Conservation (phyloP, 75 land plant species). For the Picea glauca region DNA sequence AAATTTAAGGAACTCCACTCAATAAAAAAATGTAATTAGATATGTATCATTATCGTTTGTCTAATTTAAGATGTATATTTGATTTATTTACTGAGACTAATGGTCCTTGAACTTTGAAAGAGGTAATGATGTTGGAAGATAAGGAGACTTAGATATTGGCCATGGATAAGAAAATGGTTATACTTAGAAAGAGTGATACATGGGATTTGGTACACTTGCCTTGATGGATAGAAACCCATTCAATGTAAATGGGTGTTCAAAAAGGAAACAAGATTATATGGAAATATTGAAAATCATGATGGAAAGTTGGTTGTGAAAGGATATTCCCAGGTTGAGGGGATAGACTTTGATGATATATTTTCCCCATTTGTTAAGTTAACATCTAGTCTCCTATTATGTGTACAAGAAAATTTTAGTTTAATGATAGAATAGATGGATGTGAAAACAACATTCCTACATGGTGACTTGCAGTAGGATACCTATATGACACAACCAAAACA, state of each 20-base stretch:
- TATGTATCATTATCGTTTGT: neutral
- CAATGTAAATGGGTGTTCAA: neutral
- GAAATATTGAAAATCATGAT: neutral
- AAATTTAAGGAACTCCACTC: too few relatives aligned
- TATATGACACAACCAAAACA: too few relatives aligned
- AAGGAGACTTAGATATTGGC: neutral
- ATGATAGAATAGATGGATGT: too few relatives aligned
- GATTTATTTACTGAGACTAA: neutral
- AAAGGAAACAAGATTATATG: neutral
- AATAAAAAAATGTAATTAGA: neutral
- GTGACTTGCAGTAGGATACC: too few relatives aligned
- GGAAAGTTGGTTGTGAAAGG: neutral
- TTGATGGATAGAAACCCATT: neutral
- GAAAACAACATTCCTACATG: neutral
- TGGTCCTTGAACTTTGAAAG: neutral
- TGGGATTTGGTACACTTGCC: neutral
- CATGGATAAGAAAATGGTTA: neutral
- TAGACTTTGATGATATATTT: too few relatives aligned
- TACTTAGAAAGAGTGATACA: neutral
- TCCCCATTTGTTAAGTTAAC: too few relatives aligned
- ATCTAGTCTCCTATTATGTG: too few relatives aligned
- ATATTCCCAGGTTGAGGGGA: neutral
- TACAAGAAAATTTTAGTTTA: too few relatives aligned
- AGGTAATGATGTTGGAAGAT: neutral
- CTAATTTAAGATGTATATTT: neutral